Base-by-base conservation (phyloP, 2,329 filamentous ascomycete species). In the Venturiaceae sp. region DNA sequence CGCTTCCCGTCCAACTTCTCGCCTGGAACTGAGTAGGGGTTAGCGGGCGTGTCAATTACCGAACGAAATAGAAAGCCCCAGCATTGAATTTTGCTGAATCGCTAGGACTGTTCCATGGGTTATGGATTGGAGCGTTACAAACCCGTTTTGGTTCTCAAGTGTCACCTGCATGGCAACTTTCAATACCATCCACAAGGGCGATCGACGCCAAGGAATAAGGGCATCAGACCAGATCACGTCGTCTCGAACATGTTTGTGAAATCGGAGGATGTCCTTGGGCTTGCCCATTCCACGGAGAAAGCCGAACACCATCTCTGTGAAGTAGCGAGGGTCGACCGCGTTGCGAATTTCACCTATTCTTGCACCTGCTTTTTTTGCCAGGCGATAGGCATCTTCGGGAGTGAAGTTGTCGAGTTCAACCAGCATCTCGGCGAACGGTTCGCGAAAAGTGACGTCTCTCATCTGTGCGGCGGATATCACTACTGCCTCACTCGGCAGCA, bases 101-200 rank as follows among this genome's bases (percentile, higher is more conserved):
- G n/a, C n/a, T n/a, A n/a, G n/a, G n/a, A n/a, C n/a, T n/a, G n/a
- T n/a, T n/a, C n/a, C n/a, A n/a, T n/a, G n/a, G n/a, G n/a, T n/a
- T n/a, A n/a, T n/a, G n/a, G n/a, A n/a, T n/a, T n/a, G n/a, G 16
- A 6, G 8, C 21, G 37, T 39, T n/a, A 14, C 44, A 16, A 14
- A 50, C 44, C 26, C 7, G 26, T 5, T 16, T 11, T 7, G 14
- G 3, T 30, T 28, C 9, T 50, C 44, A 7, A 50, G 30, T 8
- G 19, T 16, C 0, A 83, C 75, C 53, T 83, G 77, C 1, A 82
- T 63, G 0, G 76, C 73, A 1, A 88, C 83, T 0, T 84, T 80
- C 4, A 88, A 67, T 0, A 83, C 71, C 0, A 89, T 76, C 80
- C 84, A 89, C 55, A 80, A 76, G 0, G 85, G 77, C 1, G 78